phyloP scores from a whole-genome alignment of 2,329 filamentous ascomycete species.

The Fusarium globosum region DNA sequence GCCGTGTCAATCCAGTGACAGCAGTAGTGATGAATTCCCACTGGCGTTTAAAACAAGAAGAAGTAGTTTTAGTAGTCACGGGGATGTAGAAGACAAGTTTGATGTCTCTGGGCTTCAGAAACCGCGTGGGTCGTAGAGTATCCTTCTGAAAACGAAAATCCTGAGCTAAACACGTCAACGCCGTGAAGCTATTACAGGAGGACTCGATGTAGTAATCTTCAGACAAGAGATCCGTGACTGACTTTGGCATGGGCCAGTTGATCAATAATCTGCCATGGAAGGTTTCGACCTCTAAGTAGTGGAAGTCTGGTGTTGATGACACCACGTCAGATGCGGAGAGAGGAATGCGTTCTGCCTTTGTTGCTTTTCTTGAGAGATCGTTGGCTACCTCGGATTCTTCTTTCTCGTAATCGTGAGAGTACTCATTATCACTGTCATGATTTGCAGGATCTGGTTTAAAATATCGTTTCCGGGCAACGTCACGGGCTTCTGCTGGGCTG shows the following conservation, averaged over 20 bases:
- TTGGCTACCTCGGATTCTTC: fast-evolving
- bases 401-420: neutral
- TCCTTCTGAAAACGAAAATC: neutral
- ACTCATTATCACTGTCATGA: fast-evolving
- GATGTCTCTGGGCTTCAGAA: neutral
- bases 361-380: fast-evolving
- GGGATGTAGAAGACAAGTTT: neutral
- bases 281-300: neutral
- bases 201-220: neutral
- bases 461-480: too few relatives aligned
- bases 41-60: neutral
- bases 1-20: neutral
- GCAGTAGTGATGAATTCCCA: neutral
- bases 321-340: neutral
- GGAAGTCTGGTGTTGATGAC: neutral
- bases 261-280: neutral
- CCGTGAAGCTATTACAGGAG: neutral
- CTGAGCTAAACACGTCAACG: neutral
- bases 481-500: fast-evolving
- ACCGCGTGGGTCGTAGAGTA: neutral
- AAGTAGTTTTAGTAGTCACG: neutral
- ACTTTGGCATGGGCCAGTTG: neutral
- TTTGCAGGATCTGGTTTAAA: neutral
- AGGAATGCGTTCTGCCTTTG: fast-evolving
- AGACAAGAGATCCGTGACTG: neutral